Evolutionary conservation across 2,329 filamentous ascomycete species (phyloP), one percentile per base, ranked within the genome.

Genomic region (Tothia fuscella): DNA sequence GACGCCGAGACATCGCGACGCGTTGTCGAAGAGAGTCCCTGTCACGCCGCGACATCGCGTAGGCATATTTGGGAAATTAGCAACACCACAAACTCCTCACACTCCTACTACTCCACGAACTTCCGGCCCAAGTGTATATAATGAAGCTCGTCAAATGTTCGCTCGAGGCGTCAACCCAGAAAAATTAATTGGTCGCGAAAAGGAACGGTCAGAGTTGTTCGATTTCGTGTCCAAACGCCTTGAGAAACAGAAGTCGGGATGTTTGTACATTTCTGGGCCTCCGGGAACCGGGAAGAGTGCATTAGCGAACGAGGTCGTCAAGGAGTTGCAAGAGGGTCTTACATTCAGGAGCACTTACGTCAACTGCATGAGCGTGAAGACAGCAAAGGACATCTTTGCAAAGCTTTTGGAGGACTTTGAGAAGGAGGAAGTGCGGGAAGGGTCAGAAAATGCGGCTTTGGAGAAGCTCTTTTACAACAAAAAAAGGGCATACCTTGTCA

Each of bases 281-380:
- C 91, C 91, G 2, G 91, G 91, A 9, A 98, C 91, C 0, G 91
- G 91, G 42, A 98, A 98, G 66, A 96, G 88, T 59, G 91, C 91
- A 22, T 81, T 96, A 68, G 78, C 96, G 47, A 79, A 79, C 48
- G 80, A 93, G 56, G 75, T 93, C 38, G 82, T 82, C 36, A 66
- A 75, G 36, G 68, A 76, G 32, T 62, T 80, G 37, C 64, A 66
- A 25, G 64, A 70, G 13, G 59, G 66, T 2, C 53, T 60, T 10
- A 60, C 60, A 3, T 66, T 91, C 41, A 78, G 76, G 52, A 78
- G 80, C 41, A 78, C 79, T 2, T 89, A 88, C 55, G 73, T 98
- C 68, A 98, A 98, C 59, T 98, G 91, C 63, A 95, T 95, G 79
- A 94, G 88, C 61, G 79, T 95, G 61, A 93, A 91, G 55, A 85